These are phyloP conservation scores for Stereum hirsutum DNA, from an alignment of 1,284 basidiomycete species.

Conservation along the genomic window DNA sequence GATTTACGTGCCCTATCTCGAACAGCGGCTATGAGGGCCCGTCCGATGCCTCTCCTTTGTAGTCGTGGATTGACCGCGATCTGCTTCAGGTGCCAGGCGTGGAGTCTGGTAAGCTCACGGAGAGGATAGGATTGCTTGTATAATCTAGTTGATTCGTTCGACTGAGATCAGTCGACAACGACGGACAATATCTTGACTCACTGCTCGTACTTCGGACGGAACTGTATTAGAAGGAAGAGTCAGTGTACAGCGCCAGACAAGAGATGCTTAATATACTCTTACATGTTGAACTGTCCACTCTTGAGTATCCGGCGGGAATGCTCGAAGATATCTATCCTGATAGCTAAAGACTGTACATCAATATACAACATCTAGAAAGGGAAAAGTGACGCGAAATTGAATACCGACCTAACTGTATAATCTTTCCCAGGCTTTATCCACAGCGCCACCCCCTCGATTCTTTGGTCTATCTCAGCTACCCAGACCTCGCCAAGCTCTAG, in stretches of 20 bases:
- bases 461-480: slow-evolving; percentile 5
- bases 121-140: slow-evolving; percentile 2
- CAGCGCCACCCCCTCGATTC: slow-evolving; percentile 5
- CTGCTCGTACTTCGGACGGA: slow-evolving; percentile 7
- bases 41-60: slow-evolving; percentile 4
- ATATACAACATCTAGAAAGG: neutral
- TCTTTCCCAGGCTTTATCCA: slow-evolving; percentile 6
- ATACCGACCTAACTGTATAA: slow-evolving; percentile 1
- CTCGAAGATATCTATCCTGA: slow-evolving; percentile 1
- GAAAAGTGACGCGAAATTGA: neutral
- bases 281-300: slow-evolving; percentile 6
- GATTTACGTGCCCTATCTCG: slow-evolving; percentile 5
- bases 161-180: too few relatives aligned
- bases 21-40: neutral
- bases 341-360: neutral
- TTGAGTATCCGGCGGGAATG: slow-evolving; percentile 1
- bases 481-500: slow-evolving; percentile 7
- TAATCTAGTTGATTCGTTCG: too few relatives aligned
- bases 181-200: too few relatives aligned
- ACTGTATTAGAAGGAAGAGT: neutral
- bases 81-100: slow-evolving; percentile 7
- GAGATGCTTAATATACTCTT: neutral
- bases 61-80: slow-evolving; percentile 3
- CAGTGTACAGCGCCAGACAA: neutral
- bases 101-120: neutral